Base-by-base conservation (phyloP, 108 stramenopile species). In the Nitzschia sp. region DNA sequence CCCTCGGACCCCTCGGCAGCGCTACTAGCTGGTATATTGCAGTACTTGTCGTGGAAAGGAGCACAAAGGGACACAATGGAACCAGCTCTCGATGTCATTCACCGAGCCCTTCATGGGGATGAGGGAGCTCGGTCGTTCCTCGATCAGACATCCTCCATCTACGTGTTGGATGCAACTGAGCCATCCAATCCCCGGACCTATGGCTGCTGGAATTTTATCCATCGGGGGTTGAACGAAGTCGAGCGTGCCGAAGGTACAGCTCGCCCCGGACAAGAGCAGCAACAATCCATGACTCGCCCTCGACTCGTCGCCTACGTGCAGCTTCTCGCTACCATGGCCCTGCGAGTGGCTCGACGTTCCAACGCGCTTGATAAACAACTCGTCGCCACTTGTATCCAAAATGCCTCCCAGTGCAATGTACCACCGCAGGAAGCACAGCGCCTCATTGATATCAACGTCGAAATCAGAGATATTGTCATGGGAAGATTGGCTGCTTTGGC, bases 201-300 rank as follows among this genome's bases (percentile, higher is more conserved):
- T 53, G 90, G 90, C 0, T 85, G 87, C 69, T 91, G 90, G 90
- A 82, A 88, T 61, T 91, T 91, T 65, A 77, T 91, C 3, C 86
- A 91, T 53, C 82, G 87, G 51, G 87, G 87, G 0, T 80, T 91
- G 50, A 88, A 81, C 57, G 90, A 91, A 66, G 71, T 88, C 10
- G 90, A 91, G 61, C 80, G 90, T 59, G 70, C 76, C 43, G 85
- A 86, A 51, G 60, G 50, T 1, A 19, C 21, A 44, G 25, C 56
- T 38, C n/a, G 34, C 14, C 46, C 17, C 3, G 61, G 51, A 41
- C 75, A 69, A 64, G 38, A 57, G 1, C 48, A 48, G 20, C 14
- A 57, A 21, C 53, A 48, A 48, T 6, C 2, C n/a, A 15, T 17
- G 46, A 2, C 14, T 15, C n/a, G 15, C 2, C 38, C 57, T 19